phyloP scores from a whole-genome alignment of 2,329 filamentous ascomycete species.

The Huntiella bhutanensis region DNA sequence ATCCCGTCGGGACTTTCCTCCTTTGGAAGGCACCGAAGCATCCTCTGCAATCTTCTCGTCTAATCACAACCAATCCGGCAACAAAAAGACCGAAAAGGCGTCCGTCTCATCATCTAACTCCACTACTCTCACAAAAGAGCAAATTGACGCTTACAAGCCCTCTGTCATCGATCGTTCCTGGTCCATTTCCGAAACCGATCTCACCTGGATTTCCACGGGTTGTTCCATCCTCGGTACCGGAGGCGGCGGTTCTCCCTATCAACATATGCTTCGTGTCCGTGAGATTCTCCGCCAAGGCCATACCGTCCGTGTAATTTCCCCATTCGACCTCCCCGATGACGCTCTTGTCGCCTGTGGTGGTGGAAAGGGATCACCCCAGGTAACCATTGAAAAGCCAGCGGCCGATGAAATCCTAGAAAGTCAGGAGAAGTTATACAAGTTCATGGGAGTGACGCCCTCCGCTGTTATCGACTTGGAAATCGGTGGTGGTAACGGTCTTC shows the following conservation, averaged over 20 bases:
- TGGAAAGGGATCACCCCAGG: constrained; percentile 39
- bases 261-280: constrained; percentile 30
- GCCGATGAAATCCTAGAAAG: constrained; percentile 35
- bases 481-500: constrained; percentile 45
- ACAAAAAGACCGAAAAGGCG: constrained; percentile 15
- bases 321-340: constrained; percentile 29
- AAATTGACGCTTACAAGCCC: constrained; percentile 28
- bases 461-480: constrained; percentile 46
- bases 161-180: constrained; percentile 31
- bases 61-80: constrained; percentile 13
- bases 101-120: neutral
- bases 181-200: constrained; percentile 38
- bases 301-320: constrained; percentile 31
- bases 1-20: constrained; percentile 16
- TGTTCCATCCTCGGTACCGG: constrained; percentile 44
- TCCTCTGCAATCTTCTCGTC: neutral
- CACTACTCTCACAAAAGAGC: constrained; percentile 12
- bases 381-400: constrained; percentile 39
- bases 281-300: constrained; percentile 31
- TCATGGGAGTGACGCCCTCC: constrained; percentile 24
- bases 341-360: constrained; percentile 36
- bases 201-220: constrained; percentile 36
- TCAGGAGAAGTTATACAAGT: constrained; percentile 32
- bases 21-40: constrained; percentile 2
- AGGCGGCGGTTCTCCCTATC: constrained; percentile 37